Base-by-base conservation (phyloP, 2,329 filamentous ascomycete genomes). In the Chalara sp. region DNA sequence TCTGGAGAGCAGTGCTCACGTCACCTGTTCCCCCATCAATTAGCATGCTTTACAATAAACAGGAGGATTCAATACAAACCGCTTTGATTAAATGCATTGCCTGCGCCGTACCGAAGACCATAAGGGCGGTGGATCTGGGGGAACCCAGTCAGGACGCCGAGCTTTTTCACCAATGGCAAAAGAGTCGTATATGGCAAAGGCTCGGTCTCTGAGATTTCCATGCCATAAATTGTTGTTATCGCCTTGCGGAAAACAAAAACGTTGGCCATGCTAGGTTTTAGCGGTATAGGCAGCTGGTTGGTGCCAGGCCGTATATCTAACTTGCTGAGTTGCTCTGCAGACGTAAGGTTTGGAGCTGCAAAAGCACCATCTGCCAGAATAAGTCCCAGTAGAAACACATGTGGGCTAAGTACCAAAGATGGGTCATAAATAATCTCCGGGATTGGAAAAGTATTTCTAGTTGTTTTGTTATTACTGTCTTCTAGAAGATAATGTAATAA, bases 351-450 rank as follows among this genome's bases (percentile, higher is more conserved):
- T 5, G 46, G 50, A 10, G 60, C 60, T 5, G 49, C 13, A 46
- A 65, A 66, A 1, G 57, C 58, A 45, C 52, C 46, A 47, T 65
- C 49, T 13, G 54, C 48, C 53, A 66, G 63, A 35, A 63, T 53
- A 41, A 65, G 61, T 28, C 62, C 58, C 7, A 69, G 51, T 33
- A 70, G 59, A 47, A 63, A 65, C 12, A 67, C 48, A 54, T 71
- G 56, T 5, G 57, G 61, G 53, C 63, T 71, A 21, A 71, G 62
- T 7, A 68, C 56, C 11, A 72, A 57, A 6, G 58, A 68, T 2
- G 52, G 61, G 53, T 68, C 53, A 59, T 65, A 69, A 41, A 72
- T 63, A 42, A 65, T 66, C 53, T 70, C 58, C 6, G 62, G 64
- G 32, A 71, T 53, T 2, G 53, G 53, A 44, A 70, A 70, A 6